Evolutionary conservation across 768 basidiomycete genomes (phyloP), one percentile per base, ranked within the genome.

Genomic region (Boletus sp.): DNA sequence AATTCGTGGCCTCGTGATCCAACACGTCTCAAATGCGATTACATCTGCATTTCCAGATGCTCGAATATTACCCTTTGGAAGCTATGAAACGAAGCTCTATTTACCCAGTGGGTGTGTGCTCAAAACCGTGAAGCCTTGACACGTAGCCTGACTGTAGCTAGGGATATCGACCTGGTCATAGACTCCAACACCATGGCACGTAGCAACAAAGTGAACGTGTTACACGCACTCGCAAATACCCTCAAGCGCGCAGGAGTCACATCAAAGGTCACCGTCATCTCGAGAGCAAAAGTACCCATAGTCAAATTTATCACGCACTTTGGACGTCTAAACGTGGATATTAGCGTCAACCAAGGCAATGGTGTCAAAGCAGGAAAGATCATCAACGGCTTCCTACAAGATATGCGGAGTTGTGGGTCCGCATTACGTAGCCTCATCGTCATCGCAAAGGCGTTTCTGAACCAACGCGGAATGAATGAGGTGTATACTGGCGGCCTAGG

Each of bases 401-500:
- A 90, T 54, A 78, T 94, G 70, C 72, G 65, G 40, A 64, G 70
- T 33, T 76, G 76, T 55, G 78, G 77, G 49, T 83, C 89, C 20
- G 93, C 92, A 0, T 75, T 94, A n/a, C 83, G 89, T 35, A 83
- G 83, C 54, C 84, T 99, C 39, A 86, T 98, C 37, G 75, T 98
- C 69, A 84, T 96, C 58, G 87, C 90, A 60, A 99, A 98, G 74
- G 83, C 89, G 3, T 98, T 97, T 72, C 79, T 98, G 52, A 82
- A 80, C 61, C 93, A 97, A 69, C 79, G 95, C 40, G 83, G 84
- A 30, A 91, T 98, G 93, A 98, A 99, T 71, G 97, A 98, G 72
- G 96, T 98, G n/a, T 98, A 88, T 71, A 90, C 89, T 0, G 96
- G 97, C 8, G 97, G 97, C 2, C 72, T 99, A 36, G 95, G 96